Evolutionary conservation across 2,329 filamentous ascomycete genomes (phyloP).

Genomic region (Curvularia spicifera): DNA sequence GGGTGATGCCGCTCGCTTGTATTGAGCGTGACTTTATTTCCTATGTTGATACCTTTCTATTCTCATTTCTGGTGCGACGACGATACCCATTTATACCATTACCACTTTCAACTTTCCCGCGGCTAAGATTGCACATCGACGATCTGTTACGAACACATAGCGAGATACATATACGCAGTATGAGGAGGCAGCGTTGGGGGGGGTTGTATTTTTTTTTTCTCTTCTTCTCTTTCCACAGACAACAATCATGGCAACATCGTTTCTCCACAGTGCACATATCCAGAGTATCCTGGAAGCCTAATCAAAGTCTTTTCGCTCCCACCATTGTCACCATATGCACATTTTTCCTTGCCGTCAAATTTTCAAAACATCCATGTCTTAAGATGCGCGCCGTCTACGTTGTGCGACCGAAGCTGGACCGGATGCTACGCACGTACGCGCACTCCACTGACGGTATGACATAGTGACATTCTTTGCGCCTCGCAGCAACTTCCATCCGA

Average conservation of each 20-base stretch:
- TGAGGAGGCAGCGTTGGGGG: slow-evolving; percentile 20
- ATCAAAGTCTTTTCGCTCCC: slow-evolving; percentile 19
- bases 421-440: slow-evolving; percentile 2
- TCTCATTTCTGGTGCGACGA: slow-evolving; percentile 36
- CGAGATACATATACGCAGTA: slow-evolving; percentile 26
- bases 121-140: slow-evolving; percentile 35
- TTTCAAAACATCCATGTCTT: slow-evolving; percentile 13
- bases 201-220: slow-evolving; percentile 26
- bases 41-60: slow-evolving; percentile 25
- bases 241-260: slow-evolving; percentile 17
- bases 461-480: slow-evolving; percentile 10
- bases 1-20: slow-evolving; percentile 39
- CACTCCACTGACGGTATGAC: slow-evolving; percentile 15
- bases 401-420: slow-evolving; percentile 15
- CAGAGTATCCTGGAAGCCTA: slow-evolving; percentile 12
- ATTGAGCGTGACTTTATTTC: slow-evolving; percentile 25
- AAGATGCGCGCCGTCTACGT: neutral
- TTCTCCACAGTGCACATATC: slow-evolving; percentile 10
- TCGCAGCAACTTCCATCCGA: slow-evolving; percentile 4
- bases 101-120: slow-evolving; percentile 24
- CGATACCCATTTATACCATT: slow-evolving; percentile 50
- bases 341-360: slow-evolving; percentile 12
- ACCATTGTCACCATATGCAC: slow-evolving; percentile 2
- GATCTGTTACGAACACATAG: slow-evolving; percentile 29
- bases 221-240: slow-evolving; percentile 13